Evolutionary conservation across 306 rosid species (phyloP).

Genomic region (Inga leiocalycina): DNA sequence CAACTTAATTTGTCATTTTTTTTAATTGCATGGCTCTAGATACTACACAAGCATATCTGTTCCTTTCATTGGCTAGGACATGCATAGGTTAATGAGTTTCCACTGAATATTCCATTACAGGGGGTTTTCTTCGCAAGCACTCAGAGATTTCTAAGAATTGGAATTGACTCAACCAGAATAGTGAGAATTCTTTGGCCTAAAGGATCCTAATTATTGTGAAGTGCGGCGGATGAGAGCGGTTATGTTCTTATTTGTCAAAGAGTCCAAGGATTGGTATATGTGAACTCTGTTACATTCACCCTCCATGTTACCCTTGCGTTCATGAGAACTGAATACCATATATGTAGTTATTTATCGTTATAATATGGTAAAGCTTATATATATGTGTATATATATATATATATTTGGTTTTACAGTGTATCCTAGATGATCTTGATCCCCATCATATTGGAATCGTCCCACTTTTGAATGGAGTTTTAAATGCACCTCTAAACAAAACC

Average conservation of each 20-base stretch:
- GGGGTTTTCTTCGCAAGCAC: conserved; percentile 58
- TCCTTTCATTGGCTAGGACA: conserved; percentile 19
- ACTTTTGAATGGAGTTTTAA: background rate
- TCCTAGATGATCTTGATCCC: background rate
- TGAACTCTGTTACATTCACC: conserved; percentile 8
- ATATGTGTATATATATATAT: background rate
- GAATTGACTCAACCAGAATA: conserved; percentile 53
- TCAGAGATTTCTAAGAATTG: conserved; percentile 51
- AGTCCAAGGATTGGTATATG: conserved; percentile 16
- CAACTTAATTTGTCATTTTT: conserved; percentile 14
- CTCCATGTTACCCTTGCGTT: background rate
- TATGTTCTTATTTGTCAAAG: conserved; percentile 19
- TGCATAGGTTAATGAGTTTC: conserved; percentile 18
- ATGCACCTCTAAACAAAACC: background rate
- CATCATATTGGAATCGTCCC: background rate
- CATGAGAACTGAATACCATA: background rate
- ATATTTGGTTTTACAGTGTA: background rate
- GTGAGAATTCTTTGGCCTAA: conserved; percentile 23
- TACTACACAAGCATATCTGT: background rate
- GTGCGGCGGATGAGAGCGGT: conserved; percentile 23
- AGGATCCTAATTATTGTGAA: conserved; percentile 24
- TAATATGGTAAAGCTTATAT: background rate
- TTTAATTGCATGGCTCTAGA: conserved; percentile 15
- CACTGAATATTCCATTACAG: conserved; percentile 47
- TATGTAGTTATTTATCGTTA: background rate